Evolutionary conservation across 306 rosid species (phyloP).

Genomic region (Lupinus albus): DNA sequence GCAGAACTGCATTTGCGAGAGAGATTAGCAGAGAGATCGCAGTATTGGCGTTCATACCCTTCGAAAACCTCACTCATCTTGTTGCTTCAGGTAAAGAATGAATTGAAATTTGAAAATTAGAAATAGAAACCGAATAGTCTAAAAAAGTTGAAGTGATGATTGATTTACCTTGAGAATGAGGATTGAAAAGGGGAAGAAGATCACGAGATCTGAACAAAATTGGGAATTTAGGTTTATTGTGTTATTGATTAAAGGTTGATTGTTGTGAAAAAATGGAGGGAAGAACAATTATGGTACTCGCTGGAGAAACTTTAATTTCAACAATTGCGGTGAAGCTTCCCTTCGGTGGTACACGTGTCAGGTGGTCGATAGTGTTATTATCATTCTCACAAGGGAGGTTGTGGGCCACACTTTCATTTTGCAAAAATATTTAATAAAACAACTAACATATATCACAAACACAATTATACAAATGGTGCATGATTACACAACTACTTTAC

Average conservation of each 20-base stretch:
- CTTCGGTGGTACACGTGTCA: too few relatives aligned
- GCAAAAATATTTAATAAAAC: too few relatives aligned
- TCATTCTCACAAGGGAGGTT: too few relatives aligned
- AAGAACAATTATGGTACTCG: not conserved
- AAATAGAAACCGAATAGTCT: not conserved
- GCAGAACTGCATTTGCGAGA: slow-evolving; percentile 74
- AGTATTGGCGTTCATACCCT: slow-evolving; percentile 93
- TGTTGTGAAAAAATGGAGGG: not conserved
- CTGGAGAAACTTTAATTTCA: slow-evolving; percentile 30
- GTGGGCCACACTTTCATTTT: too few relatives aligned
- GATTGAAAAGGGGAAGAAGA: slow-evolving; percentile 6
- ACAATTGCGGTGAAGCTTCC: slow-evolving; percentile 24
- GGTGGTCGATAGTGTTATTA: too few relatives aligned
- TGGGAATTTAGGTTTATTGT: not conserved
- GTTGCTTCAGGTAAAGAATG: not conserved
- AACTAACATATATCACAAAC: too few relatives aligned
- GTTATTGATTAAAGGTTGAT: not conserved
- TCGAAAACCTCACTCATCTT: slow-evolving; percentile 80
- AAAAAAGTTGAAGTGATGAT: slow-evolving; percentile 5
- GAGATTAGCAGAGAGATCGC: slow-evolving; percentile 85
- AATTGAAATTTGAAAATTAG: slow-evolving; percentile 20
- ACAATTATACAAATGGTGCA: too few relatives aligned
- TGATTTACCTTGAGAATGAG: slow-evolving; percentile 33
- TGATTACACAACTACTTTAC: too few relatives aligned
- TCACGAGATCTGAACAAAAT: slow-evolving; percentile 36